A percentile compares a stretch with the other conserved stretches of the same genome.
These are phyloP conservation scores for Pythium chondricola DNA, from an alignment of 352 stramenopile species.

Conservation along the genomic window DNA sequence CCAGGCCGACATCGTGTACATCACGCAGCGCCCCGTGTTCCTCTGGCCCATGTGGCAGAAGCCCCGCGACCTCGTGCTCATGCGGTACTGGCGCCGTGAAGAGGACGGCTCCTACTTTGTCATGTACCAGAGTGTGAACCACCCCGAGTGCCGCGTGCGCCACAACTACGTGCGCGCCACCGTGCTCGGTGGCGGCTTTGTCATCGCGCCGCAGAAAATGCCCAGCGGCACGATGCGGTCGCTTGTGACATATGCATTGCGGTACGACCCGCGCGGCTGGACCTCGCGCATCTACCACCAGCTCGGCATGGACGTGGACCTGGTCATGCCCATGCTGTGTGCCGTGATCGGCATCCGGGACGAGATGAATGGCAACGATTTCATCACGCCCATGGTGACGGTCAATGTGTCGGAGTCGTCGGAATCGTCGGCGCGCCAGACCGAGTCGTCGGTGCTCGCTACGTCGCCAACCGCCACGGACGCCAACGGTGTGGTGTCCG, in stretches of 20 bases:
- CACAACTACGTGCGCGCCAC: constrained; percentile 84
- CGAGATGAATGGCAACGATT: constrained; percentile 76
- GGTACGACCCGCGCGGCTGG: constrained; percentile 77
- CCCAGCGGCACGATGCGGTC: constrained; percentile 71
- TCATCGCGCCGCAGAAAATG: constrained; percentile 81
- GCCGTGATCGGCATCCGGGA: constrained; percentile 81
- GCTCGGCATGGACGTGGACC: constrained; percentile 85
- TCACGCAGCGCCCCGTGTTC: constrained; percentile 78
- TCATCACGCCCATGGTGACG: constrained; percentile 84
- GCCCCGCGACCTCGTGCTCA: constrained; percentile 76
- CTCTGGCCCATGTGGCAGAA: constrained; percentile 86
- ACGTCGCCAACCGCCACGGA: not conserved
- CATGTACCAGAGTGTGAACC: constrained; percentile 87
- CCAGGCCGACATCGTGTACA: constrained; percentile 86
- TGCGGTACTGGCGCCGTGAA: constrained; percentile 85
- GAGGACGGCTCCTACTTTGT: constrained; percentile 88
- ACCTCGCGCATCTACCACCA: constrained; percentile 76
- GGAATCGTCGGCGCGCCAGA: constrained; percentile 17
- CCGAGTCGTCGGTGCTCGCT: not conserved
- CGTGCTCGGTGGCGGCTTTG: constrained; percentile 72
- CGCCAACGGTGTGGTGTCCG: too few relatives aligned
- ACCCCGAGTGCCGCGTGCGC: constrained; percentile 78
- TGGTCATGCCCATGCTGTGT: constrained; percentile 81
- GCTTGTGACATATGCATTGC: constrained; percentile 75
- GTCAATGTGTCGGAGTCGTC: constrained; percentile 20